A percentile compares a stretch with the other conserved stretches of the same genome.
Evolutionary conservation across 805 yeast genomes (phyloP).

Genomic region (Suhomyces prunicola): DNA sequence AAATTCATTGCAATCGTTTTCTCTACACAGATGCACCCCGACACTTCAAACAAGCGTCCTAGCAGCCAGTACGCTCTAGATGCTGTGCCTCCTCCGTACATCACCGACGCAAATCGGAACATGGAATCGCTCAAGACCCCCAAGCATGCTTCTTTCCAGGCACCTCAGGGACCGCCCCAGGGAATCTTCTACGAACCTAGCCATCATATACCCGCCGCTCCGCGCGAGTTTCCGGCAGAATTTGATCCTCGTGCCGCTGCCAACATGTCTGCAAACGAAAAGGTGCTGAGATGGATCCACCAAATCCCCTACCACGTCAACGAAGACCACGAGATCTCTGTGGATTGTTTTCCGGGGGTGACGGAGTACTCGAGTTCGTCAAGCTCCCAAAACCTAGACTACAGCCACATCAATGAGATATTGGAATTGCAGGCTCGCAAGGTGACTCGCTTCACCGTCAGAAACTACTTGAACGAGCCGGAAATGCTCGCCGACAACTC

Average conservation of each 20-base stretch:
- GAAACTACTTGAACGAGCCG: conserved; percentile 29
- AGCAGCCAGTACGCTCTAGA: background rate
- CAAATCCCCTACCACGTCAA: conserved; percentile 48
- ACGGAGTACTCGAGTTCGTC: conserved; percentile 30
- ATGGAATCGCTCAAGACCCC: background rate
- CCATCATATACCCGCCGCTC: background rate
- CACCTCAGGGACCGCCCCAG: background rate
- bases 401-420: conserved; percentile 41
- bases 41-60: background rate
- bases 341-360: conserved; percentile 53
- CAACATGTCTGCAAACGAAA: conserved; percentile 65
- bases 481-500: conserved; percentile 5
- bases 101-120: background rate
- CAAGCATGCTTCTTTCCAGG: no score
- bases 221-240: background rate
- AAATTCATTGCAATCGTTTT: background rate
- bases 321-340: conserved; percentile 13
- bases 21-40: background rate
- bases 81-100: background rate
- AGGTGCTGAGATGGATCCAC: conserved; percentile 62
- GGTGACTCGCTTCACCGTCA: conserved; percentile 45
- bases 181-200: background rate
- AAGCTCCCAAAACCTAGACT: conserved; percentile 9
- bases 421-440: conserved; percentile 52
- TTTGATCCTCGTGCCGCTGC: conserved; percentile 63